Evolutionary conservation across 2,329 filamentous ascomycete species (phyloP).

Genomic region (Thyridium curvatum): DNA sequence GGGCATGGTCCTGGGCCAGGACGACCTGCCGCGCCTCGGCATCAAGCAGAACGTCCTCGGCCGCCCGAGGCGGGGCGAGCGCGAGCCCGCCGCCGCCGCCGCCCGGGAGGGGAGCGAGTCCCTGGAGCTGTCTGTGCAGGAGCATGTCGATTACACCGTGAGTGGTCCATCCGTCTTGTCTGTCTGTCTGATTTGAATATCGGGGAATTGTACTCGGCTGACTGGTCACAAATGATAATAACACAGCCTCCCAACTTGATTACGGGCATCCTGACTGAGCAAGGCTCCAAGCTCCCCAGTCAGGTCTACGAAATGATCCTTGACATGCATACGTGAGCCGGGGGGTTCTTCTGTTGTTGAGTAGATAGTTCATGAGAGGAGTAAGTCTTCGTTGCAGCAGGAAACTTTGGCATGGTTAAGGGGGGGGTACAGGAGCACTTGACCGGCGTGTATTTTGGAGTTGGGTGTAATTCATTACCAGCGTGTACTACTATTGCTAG

Average conservation of each 20-base stretch:
- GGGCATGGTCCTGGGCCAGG: slow-evolving; percentile 75
- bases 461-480: no score
- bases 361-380: no score
- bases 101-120: slow-evolving; percentile 14
- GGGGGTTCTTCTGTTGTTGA: no score
- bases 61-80: slow-evolving; percentile 11
- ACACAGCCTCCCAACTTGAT: slow-evolving; percentile 59
- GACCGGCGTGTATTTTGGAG: no score
- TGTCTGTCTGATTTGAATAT: no score
- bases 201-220: no score
- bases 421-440: no score
- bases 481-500: no score
- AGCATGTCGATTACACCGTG: slow-evolving; percentile 67
- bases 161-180: no score
- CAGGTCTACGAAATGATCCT: slow-evolving; percentile 67
- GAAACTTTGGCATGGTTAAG: no score
- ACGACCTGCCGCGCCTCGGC: slow-evolving; percentile 56
- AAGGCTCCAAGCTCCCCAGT: slow-evolving; percentile 62
- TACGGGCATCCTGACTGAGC: slow-evolving; percentile 69
- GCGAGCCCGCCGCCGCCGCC: no score
- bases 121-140: slow-evolving; percentile 32
- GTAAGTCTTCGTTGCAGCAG: no score
- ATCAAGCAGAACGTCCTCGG: slow-evolving; percentile 73
- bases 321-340: slow-evolving; percentile 41
- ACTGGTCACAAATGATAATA: slow-evolving; percentile 15